Evolutionary conservation across 345 rosid species (phyloP), one percentile per base, ranked within the genome.

Genomic region (Eucalyptus albens): DNA sequence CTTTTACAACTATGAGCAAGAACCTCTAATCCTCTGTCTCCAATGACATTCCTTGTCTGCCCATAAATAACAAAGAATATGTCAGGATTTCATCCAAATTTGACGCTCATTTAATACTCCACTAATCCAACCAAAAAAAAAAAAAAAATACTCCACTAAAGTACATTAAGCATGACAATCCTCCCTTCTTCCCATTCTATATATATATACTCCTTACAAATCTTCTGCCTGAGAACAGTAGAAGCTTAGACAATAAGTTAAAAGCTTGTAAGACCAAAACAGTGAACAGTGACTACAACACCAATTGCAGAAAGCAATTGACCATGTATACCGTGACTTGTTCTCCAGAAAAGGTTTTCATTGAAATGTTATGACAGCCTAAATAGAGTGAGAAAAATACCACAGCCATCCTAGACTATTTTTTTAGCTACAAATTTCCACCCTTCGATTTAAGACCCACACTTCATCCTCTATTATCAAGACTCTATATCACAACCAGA

Each of bases 21-120:
- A 91, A 95, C 93, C 94, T 96, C 99, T 90, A 98, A 88, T 87
- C 99, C 99, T 91, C 95, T 92, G 92, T 98, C 99, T 91, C 99
- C 99, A 81, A 98, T 96, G 67, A 96, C 99, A 93, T 96, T 96
- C 95, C 99, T 96, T 13, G 99, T 92, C 99, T 98, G 98, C 86
- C 87, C 88, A 91, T 60, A 89, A 72, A 87, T 17, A 88, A 88
- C n/a, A 33, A 24, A 69, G 27, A 17, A 67, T 45, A 31, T 9
- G 51, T 88, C 83, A 77, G 47, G 42, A 77, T 40, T 77, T 77
- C 47, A 77, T 11, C 47, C 83, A 77, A 37, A 40, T 77, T 37
- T 21, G 83, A 49, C 24, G 9, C 29, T 67, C 86, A 50, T 67
- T 15, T 16, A 44, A 50, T 21, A 45, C 22, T 69, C 55, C 55